Evolutionary conservation across 345 rosid genomes (phyloP).

Genomic region (Eucalyptus regnans): DNA sequence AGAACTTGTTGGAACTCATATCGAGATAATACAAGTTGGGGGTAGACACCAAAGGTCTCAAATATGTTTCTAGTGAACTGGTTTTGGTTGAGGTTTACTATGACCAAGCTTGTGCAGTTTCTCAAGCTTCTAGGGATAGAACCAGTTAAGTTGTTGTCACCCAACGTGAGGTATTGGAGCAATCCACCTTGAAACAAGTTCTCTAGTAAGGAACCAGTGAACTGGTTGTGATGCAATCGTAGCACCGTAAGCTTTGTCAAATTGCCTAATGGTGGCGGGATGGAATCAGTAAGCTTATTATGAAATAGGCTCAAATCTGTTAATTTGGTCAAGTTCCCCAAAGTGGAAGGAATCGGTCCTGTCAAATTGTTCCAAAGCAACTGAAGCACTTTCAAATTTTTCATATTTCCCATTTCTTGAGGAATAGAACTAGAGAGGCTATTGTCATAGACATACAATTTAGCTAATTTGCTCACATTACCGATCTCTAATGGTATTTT

Average conservation of each 20-base stretch:
- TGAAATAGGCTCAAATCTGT: neutral
- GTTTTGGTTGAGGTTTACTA: conserved; percentile 4
- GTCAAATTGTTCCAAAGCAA: neutral
- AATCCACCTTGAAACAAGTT: neutral
- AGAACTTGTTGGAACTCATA: conserved; percentile 12
- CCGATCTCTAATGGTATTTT: neutral
- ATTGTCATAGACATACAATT: neutral
- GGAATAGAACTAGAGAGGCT: neutral
- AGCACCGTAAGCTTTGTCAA: conserved; percentile 5
- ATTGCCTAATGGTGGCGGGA: conserved; percentile 2
- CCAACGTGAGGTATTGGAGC: neutral
- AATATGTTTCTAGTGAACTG: conserved; percentile 3
- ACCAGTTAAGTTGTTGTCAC: conserved; percentile 11
- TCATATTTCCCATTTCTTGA: conserved; percentile 7
- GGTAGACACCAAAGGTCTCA: conserved; percentile 4
- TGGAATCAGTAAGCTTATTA: neutral
- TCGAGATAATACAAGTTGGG: neutral
- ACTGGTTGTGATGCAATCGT: neutral
- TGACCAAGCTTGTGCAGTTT: conserved; percentile 6
- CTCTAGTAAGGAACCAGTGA: neutral
- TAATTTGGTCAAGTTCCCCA: neutral
- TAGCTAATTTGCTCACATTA: neutral
- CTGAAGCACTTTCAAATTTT: neutral
- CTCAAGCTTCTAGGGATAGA: neutral
- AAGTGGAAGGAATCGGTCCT: conserved; percentile 6